Conservation (phyloP, 164 flowering plant species). For the Paratinospora sagittata region DNA sequence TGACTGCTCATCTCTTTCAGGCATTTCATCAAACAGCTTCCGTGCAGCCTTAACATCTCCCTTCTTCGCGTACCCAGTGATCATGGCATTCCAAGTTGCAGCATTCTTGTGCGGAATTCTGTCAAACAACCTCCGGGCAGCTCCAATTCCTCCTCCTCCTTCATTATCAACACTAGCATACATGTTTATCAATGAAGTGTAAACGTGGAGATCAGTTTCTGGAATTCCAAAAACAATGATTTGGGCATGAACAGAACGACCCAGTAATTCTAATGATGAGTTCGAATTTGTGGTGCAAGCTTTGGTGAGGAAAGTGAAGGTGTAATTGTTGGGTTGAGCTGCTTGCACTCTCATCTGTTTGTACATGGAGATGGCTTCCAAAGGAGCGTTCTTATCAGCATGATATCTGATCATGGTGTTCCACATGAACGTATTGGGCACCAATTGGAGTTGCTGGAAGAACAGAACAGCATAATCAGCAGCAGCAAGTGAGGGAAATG, state of each 20-base stretch:
- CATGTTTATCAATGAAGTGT: constrained; percentile 24
- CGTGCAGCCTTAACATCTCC: constrained; percentile 15
- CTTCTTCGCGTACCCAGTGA: constrained; percentile 18
- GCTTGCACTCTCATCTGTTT: constrained; percentile 14
- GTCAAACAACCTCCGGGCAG: constrained; percentile 19
- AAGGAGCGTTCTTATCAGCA: constrained; percentile 6
- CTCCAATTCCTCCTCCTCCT: constrained; percentile 12
- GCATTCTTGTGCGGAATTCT: constrained; percentile 20
- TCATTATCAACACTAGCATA: constrained; percentile 9
- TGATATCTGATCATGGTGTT: constrained; percentile 24
- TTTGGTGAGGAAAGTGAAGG: constrained; percentile 24
- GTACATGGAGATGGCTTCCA: constrained; percentile 11
- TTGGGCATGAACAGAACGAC: constrained; percentile 24
- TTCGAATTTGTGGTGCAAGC: constrained; percentile 9
- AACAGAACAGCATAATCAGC: constrained; percentile 14
- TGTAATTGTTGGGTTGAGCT: constrained; percentile 23
- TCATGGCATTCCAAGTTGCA: constrained; percentile 29
- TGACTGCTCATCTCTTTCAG: constrained; percentile 25
- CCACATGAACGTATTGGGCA: constrained; percentile 17
- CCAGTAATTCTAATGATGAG: background rate
- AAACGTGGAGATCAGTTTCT: constrained; percentile 18
- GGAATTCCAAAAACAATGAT: constrained; percentile 22
- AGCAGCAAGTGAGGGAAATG: background rate
- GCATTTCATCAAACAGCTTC: constrained; percentile 26
- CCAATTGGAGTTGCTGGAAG: constrained; percentile 14